phyloP scores from a whole-genome alignment of 306 rosid genomes.

The Styphnolobium japonicum region DNA sequence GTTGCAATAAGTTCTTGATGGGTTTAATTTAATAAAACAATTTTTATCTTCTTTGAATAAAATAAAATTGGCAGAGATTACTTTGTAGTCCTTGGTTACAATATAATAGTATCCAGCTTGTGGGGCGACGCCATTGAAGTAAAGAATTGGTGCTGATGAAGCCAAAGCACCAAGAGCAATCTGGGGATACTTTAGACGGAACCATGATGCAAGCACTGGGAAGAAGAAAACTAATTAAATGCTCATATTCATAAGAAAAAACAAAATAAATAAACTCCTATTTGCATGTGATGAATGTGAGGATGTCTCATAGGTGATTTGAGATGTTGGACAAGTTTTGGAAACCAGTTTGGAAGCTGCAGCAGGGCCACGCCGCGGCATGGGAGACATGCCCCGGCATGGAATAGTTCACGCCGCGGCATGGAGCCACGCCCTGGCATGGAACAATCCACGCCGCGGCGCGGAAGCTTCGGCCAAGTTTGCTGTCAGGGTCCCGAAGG shows the following conservation, averaged over 20 bases:
- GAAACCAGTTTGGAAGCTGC: no score
- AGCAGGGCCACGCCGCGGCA: no score
- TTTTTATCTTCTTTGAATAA: not conserved
- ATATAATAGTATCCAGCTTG: constrained; percentile 40
- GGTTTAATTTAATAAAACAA: not conserved
- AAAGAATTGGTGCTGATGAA: constrained; percentile 65
- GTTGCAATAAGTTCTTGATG: not conserved
- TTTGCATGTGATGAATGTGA: no score
- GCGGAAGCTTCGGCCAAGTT: no score
- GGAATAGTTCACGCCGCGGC: no score
- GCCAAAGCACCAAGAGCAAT: constrained; percentile 59
- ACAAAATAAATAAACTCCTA: not conserved
- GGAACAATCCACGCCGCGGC: no score
- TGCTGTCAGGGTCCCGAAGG: no score
- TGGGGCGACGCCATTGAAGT: constrained; percentile 44
- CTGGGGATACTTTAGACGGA: constrained; percentile 62
- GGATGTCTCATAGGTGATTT: no score
- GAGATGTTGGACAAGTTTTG: no score
- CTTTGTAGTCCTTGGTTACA: constrained; percentile 45
- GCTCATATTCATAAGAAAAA: not conserved
- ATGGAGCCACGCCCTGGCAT: no score
- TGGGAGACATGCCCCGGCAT: no score
- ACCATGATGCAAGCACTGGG: constrained; percentile 66
- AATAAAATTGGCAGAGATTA: not conserved
- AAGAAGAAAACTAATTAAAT: not conserved